Conservation (phyloP, 345 rosid genomes). For the Anastatica hierochuntica region DNA sequence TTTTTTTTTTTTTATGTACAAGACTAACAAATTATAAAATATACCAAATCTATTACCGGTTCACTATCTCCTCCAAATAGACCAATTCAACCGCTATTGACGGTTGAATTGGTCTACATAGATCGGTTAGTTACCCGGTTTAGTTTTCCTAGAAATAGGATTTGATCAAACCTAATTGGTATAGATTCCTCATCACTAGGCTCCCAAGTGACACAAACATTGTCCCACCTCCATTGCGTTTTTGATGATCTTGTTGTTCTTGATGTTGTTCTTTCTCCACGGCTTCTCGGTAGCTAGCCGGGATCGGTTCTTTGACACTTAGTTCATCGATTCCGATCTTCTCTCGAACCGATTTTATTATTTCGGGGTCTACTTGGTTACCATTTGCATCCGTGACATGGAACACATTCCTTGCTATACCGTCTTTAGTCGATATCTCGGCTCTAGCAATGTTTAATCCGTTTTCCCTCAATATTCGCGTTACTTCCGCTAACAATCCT, state of each 20-base stretch:
- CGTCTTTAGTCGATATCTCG: slow-evolving; percentile 57
- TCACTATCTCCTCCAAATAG: neutral
- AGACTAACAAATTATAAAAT: neutral
- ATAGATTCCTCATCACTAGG: slow-evolving; percentile 72
- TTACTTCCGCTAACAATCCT: slow-evolving; percentile 74
- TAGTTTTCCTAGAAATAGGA: slow-evolving; percentile 43
- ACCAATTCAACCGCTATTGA: too few relatives aligned
- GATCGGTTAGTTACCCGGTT: too few relatives aligned
- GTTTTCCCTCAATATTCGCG: slow-evolving; percentile 72
- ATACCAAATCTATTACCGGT: slow-evolving; percentile 6
- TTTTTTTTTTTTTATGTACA: slow-evolving; percentile 1
- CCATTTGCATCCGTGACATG: slow-evolving; percentile 74
- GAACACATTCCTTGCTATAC: slow-evolving; percentile 52
- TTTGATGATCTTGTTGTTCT: slow-evolving; percentile 1
- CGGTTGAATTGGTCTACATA: too few relatives aligned
- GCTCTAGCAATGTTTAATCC: slow-evolving; percentile 86
- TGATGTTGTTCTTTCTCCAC: slow-evolving; percentile 43
- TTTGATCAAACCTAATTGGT: slow-evolving; percentile 77
- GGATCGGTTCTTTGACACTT: slow-evolving; percentile 60
- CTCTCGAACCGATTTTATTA: slow-evolving; percentile 58
- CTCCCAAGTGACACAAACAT: slow-evolving; percentile 80
- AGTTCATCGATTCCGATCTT: slow-evolving; percentile 49
- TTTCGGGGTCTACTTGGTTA: slow-evolving; percentile 43
- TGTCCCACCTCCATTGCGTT: slow-evolving; percentile 35
- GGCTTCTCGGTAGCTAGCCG: slow-evolving; percentile 29